Evolutionary conservation across 2,329 filamentous ascomycete genomes (phyloP).

Genomic region (Hirsutella thompsonii): DNA sequence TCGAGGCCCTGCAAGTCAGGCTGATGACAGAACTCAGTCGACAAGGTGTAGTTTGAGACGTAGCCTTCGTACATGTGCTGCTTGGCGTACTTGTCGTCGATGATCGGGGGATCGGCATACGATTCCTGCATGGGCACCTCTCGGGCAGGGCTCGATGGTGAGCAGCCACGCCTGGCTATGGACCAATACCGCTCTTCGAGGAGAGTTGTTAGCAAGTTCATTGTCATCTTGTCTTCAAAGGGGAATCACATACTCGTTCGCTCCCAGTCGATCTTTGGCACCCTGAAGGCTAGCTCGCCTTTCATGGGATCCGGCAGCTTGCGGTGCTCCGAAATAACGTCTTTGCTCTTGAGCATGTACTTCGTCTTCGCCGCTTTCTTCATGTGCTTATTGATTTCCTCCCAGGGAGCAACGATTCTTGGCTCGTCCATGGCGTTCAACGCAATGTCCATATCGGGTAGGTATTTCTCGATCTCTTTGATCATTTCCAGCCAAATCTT

Average conservation of each 20-base stretch:
- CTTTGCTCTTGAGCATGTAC: constrained; percentile 27
- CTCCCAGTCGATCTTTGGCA: constrained; percentile 35
- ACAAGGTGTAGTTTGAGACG: constrained; percentile 47
- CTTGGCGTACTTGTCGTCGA: constrained; percentile 30
- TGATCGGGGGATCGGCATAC: constrained; percentile 29
- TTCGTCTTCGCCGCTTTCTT: constrained; percentile 35
- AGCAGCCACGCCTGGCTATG: constrained; percentile 45
- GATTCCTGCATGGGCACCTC: constrained; percentile 26
- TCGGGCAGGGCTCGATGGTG: constrained; percentile 48
- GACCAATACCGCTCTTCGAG: constrained; percentile 46
- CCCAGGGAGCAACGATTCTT: constrained; percentile 48
- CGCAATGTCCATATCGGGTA: constrained; percentile 56
- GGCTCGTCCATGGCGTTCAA: constrained; percentile 58
- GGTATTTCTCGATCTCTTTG: constrained; percentile 35
- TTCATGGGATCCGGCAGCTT: constrained; percentile 25
- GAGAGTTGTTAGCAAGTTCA: background rate
- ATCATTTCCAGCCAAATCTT: constrained; percentile 42
- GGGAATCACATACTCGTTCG: constrained; percentile 24
- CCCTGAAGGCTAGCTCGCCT: constrained; percentile 18
- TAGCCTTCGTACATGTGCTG: constrained; percentile 43
- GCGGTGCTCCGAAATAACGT: constrained; percentile 31
- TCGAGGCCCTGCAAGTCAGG: constrained; percentile 50
- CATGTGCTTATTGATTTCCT: constrained; percentile 44
- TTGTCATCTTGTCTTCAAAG: background rate
- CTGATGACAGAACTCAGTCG: constrained; percentile 52